Conservation (phyloP, 75 land plant genomes). For the Cunninghamia lanceolata region DNA sequence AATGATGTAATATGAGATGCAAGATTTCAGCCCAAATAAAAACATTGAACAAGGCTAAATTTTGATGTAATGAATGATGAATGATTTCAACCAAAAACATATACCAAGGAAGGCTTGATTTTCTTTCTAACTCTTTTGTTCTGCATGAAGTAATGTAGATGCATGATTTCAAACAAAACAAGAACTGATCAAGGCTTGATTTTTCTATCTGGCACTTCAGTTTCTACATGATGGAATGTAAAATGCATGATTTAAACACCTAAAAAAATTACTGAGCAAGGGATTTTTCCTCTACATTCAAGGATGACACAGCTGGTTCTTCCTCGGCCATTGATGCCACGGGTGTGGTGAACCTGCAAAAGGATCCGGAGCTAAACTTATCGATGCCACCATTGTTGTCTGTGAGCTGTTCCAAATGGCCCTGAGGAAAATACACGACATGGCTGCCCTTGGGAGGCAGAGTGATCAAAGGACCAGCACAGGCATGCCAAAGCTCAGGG, state of each 20-base stretch:
- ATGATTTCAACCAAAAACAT: too few relatives aligned
- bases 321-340: not conserved
- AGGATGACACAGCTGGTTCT: not conserved
- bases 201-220: not conserved
- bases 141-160: too few relatives aligned
- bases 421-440: slow-evolving; percentile 91
- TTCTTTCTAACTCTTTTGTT: too few relatives aligned
- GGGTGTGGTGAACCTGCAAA: not conserved
- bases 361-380: not conserved
- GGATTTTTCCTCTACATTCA: slow-evolving; percentile 6
- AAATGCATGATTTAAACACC: not conserved
- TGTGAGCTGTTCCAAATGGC: slow-evolving; percentile 66
- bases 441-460: slow-evolving; percentile 70
- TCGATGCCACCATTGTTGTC: not conserved
- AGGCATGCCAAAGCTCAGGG: slow-evolving; percentile 89
- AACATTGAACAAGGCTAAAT: not conserved
- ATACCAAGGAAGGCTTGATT: too few relatives aligned
- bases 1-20: too few relatives aligned
- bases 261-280: not conserved
- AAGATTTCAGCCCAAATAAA: not conserved
- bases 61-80: too few relatives aligned
- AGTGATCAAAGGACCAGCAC: slow-evolving; percentile 75
- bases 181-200: not conserved
- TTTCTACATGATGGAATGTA: not conserved
- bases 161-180: not conserved